These are phyloP conservation scores for Fusarium hainanense DNA, from an alignment of 2,329 filamentous ascomycete species.

Conservation along the genomic window DNA sequence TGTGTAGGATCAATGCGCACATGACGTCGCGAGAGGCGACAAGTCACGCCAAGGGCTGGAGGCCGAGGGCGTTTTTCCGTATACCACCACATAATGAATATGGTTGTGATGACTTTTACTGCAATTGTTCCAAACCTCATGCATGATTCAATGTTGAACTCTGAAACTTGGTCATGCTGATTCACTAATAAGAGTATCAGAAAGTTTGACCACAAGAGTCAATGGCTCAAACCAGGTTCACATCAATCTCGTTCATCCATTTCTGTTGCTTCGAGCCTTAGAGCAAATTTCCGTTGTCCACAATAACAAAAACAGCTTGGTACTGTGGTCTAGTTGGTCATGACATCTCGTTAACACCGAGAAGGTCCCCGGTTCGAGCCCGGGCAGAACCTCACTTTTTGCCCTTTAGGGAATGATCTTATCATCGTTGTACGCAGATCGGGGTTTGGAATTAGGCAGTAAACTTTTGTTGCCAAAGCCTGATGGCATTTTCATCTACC, in stretches of 20 bases:
- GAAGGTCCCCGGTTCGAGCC: background rate
- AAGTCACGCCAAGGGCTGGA: conserved; percentile 13
- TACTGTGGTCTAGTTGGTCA: background rate
- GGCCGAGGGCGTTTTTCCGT: conserved; percentile 16
- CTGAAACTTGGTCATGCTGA: background rate
- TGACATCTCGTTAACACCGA: background rate
- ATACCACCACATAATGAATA: conserved; percentile 41
- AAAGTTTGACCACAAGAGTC: too few relatives aligned
- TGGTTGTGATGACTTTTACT: conserved; percentile 10
- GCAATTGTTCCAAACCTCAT: background rate
- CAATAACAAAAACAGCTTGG: background rate
- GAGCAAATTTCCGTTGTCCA: background rate
- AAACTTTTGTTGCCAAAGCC: background rate
- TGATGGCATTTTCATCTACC: background rate
- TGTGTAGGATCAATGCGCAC: conserved; percentile 21
- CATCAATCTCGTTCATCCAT: background rate
- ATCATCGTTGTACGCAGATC: too few relatives aligned
- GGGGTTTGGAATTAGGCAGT: background rate
- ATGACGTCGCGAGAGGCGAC: conserved; percentile 10
- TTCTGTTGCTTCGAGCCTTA: accelerated
- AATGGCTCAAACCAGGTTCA: background rate
- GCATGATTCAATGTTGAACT: background rate
- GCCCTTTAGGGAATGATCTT: accelerated
- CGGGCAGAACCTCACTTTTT: background rate
- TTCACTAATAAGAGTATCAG: background rate